phyloP scores from a whole-genome alignment of 108 stramenopile genomes.

The Discostella stelligeroides region DNA sequence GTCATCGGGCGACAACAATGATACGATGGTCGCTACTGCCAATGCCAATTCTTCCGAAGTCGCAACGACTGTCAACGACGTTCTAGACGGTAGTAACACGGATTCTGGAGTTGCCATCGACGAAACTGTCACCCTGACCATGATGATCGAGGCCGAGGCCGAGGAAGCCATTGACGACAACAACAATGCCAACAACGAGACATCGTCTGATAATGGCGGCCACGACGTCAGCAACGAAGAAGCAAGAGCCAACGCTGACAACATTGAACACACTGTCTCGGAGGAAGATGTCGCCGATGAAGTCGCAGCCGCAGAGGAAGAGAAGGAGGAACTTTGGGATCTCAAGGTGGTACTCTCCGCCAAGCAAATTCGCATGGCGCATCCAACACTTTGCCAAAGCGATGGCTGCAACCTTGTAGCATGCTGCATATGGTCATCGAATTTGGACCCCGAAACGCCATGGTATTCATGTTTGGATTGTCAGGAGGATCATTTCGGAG shows the following conservation, averaged over 20 bases:
- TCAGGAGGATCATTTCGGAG: slow-evolving; percentile 54
- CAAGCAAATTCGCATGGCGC: slow-evolving; percentile 13
- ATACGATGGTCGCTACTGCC: no score
- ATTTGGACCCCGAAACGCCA: slow-evolving; percentile 48
- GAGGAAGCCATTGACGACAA: slow-evolving; percentile 2
- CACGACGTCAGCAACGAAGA: not conserved
- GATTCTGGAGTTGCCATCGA: no score
- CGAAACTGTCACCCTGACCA: slow-evolving; percentile 10
- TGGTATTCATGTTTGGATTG: slow-evolving; percentile 70
- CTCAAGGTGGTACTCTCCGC: slow-evolving; percentile 32
- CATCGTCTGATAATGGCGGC: slow-evolving; percentile 7
- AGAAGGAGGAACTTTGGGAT: slow-evolving; percentile 62
- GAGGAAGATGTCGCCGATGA: slow-evolving; percentile 1
- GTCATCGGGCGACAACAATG: not conserved
- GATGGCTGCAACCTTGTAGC: slow-evolving; percentile 41
- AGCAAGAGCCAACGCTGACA: not conserved
- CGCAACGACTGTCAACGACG: no score
- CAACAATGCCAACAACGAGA: slow-evolving; percentile 2
- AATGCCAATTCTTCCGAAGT: no score
- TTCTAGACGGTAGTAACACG: no score
- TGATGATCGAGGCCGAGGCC: no score
- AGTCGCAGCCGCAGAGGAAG: slow-evolving; percentile 32
- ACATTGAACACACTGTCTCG: not conserved
- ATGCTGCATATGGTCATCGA: slow-evolving; percentile 57
- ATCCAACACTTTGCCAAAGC: slow-evolving; percentile 8